Evolutionary conservation across 148 eudicot species (phyloP).

Genomic region (Tetragonia tetragonoides): DNA sequence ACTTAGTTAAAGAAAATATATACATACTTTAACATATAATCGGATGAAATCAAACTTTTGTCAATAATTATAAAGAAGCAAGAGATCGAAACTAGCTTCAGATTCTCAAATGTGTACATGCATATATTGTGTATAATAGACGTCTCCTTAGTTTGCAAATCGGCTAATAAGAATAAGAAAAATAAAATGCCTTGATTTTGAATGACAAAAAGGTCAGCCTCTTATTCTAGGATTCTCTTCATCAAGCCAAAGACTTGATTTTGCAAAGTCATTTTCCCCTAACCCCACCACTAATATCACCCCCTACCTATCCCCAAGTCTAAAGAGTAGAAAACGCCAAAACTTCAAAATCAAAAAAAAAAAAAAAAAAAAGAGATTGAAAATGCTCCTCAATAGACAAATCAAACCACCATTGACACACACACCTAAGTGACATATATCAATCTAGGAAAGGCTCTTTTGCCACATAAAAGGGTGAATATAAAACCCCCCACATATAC

Average conservation of each 20-base stretch:
- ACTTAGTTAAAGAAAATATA: no score
- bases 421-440: conserved; percentile 31
- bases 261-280: conserved; percentile 37
- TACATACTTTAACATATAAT: no score
- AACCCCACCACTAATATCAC: conserved; percentile 43
- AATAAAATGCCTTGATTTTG: background rate
- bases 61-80: background rate
- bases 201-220: conserved; percentile 17
- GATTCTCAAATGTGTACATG: conserved; percentile 8
- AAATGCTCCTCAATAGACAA: conserved; percentile 23
- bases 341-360: conserved; percentile 7
- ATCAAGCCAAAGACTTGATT: conserved; percentile 29
- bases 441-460: conserved; percentile 27
- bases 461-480: conserved; percentile 37
- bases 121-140: background rate
- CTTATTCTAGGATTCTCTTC: conserved; percentile 47
- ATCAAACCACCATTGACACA: conserved; percentile 34
- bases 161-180: conserved; percentile 3
- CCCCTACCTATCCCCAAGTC: conserved; percentile 10
- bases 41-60: no score
- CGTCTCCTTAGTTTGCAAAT: background rate
- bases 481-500: background rate
- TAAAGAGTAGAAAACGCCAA: conserved; percentile 14
- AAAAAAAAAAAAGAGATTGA: background rate
- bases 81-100: background rate